Evolutionary conservation across 2,329 filamentous ascomycete species (phyloP).

Genomic region (Sphaerulina vaccinii): DNA sequence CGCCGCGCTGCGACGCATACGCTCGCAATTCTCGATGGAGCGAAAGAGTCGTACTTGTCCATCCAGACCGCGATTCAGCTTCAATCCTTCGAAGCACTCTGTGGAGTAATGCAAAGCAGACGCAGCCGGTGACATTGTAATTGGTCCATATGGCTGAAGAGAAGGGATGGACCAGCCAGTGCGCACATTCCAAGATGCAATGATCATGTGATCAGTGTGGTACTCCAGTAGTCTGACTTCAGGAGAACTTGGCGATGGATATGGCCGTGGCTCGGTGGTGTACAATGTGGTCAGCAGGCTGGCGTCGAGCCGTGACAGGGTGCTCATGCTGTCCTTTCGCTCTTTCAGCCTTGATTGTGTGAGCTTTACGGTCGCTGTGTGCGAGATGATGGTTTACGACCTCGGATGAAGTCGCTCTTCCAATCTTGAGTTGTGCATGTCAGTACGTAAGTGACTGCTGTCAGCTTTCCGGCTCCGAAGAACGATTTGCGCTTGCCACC

Average conservation of each 20-base stretch:
- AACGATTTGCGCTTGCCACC: not conserved
- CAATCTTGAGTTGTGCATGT: not conserved
- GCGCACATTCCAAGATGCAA: slow-evolving; percentile 62
- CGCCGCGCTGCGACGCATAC: slow-evolving; percentile 55
- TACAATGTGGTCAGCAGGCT: slow-evolving; percentile 36
- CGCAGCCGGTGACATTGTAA: slow-evolving; percentile 75
- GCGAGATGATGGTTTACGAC: not conserved
- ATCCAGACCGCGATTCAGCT: slow-evolving; percentile 66
- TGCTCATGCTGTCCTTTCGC: not conserved
- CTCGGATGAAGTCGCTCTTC: not conserved
- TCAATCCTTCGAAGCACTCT: slow-evolving; percentile 84
- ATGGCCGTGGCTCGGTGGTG: slow-evolving; percentile 27
- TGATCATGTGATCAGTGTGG: slow-evolving; percentile 85
- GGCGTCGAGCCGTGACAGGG: slow-evolving; percentile 14
- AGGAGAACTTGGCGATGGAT: slow-evolving; percentile 35
- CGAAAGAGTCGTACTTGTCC: slow-evolving; percentile 73
- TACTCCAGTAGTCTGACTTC: slow-evolving; percentile 42
- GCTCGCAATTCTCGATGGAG: slow-evolving; percentile 66
- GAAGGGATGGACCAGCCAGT: slow-evolving; percentile 70
- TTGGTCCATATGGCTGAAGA: slow-evolving; percentile 71
- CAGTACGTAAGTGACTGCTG: not conserved
- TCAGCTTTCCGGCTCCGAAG: not conserved
- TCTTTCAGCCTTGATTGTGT: not conserved
- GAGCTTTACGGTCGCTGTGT: not conserved
- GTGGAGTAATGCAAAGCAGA: slow-evolving; percentile 83